These are phyloP conservation scores for Colletotrichum tofieldiae DNA, from an alignment of 2,329 filamentous ascomycete species.

Conservation along the genomic window DNA sequence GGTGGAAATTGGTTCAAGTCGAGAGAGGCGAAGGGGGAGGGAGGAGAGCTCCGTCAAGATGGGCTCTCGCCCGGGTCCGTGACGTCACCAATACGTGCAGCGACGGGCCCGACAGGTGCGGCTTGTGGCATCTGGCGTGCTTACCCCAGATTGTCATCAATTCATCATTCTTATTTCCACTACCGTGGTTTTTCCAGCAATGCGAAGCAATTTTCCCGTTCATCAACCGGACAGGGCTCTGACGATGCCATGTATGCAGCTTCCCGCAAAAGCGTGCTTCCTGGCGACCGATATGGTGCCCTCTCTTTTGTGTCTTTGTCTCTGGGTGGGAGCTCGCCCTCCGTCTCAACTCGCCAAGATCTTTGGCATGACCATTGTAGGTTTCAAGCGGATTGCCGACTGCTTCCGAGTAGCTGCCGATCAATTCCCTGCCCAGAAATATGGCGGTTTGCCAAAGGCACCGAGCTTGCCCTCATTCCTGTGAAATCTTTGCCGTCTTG, in stretches of 20 bases:
- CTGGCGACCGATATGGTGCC: background rate
- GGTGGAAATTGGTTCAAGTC: background rate
- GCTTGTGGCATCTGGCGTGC: constrained; percentile 13
- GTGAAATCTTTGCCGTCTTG: background rate
- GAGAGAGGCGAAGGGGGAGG: background rate
- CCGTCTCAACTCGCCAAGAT: background rate
- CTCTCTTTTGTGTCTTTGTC: background rate
- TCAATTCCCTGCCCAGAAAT: background rate
- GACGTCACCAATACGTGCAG: constrained; percentile 39
- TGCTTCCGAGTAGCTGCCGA: no score
- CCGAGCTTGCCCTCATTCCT: background rate
- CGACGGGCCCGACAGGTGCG: constrained; percentile 1
- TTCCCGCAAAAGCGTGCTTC: background rate
- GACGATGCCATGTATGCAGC: background rate
- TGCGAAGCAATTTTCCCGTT: background rate
- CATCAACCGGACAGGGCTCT: background rate
- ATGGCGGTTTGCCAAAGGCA: constrained; percentile 1
- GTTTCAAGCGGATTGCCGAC: background rate
- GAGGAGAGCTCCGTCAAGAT: constrained; percentile 14
- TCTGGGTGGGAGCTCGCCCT: background rate
- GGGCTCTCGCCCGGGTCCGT: background rate
- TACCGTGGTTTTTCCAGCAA: background rate
- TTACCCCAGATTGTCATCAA: constrained; percentile 18
- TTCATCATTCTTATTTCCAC: constrained; percentile 26
- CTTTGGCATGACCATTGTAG: no score